phyloP scores from a whole-genome alignment of 768 basidiomycete species.

The Baorangia bicolor region DNA sequence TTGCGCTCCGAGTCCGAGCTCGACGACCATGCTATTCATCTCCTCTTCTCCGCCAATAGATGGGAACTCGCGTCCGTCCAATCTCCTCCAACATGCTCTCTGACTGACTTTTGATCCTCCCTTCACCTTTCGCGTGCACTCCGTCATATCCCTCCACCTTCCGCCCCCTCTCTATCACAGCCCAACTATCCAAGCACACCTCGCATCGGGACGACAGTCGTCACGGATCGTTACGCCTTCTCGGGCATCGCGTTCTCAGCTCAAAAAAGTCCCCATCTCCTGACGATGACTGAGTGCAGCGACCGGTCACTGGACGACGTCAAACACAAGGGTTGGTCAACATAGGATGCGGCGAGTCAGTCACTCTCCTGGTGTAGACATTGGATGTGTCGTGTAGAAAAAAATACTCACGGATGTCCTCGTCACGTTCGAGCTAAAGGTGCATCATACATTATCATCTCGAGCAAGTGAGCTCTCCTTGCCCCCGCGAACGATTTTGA shows the following conservation, averaged over 20 bases:
- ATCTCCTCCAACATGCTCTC: background rate
- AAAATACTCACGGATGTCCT: background rate
- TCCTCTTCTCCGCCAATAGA: slow-evolving; percentile 94
- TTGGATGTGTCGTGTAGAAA: background rate
- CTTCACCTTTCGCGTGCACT: background rate
- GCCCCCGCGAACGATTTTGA: background rate
- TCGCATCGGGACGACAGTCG: slow-evolving; percentile 62
- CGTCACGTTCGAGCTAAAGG: background rate
- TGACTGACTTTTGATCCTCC: background rate
- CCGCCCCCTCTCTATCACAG: slow-evolving; percentile 36
- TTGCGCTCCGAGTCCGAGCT: slow-evolving; percentile 80
- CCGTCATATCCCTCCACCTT: background rate
- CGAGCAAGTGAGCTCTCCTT: background rate
- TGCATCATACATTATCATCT: background rate
- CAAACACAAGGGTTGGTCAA: background rate
- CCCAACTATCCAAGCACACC: slow-evolving; percentile 55
- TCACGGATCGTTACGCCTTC: slow-evolving; percentile 95
- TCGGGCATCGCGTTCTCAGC: slow-evolving; percentile 91
- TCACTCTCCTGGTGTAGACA: no score
- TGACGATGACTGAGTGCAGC: background rate
- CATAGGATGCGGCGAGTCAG: no score
- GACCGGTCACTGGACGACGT: background rate
- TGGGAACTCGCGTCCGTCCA: slow-evolving; percentile 86
- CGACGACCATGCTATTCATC: slow-evolving; percentile 88
- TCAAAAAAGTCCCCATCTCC: slow-evolving; percentile 39